phyloP scores from a whole-genome alignment of 2,329 filamentous ascomycete genomes.

The Trematosphaeria pertusa region DNA sequence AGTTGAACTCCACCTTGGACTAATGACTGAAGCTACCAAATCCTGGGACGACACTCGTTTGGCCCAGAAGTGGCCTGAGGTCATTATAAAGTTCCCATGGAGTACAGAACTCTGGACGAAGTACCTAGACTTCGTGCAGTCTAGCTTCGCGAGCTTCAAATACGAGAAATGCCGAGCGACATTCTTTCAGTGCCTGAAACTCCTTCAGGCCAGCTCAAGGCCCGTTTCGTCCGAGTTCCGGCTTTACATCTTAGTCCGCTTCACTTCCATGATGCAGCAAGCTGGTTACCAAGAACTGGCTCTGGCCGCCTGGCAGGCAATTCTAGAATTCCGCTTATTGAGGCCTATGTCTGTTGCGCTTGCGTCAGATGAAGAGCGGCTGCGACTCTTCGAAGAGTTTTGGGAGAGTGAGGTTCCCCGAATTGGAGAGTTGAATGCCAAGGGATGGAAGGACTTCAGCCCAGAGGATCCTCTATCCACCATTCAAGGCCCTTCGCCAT shows the following conservation, averaged over 20 bases:
- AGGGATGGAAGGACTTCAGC: constrained; percentile 71
- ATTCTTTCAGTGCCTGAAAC: constrained; percentile 64
- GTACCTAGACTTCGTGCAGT: constrained; percentile 75
- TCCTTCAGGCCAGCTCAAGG: constrained; percentile 29
- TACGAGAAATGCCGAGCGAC: constrained; percentile 70
- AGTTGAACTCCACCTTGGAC: constrained; percentile 68
- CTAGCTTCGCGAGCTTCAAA: constrained; percentile 69
- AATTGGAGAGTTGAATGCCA: constrained; percentile 74
- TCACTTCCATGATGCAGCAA: constrained; percentile 77
- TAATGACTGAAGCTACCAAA: constrained; percentile 76
- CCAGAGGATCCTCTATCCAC: constrained; percentile 20
- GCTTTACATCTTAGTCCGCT: constrained; percentile 75
- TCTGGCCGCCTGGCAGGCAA: constrained; percentile 80
- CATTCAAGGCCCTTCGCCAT: constrained; percentile 2
- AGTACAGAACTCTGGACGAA: constrained; percentile 74
- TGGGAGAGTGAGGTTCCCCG: constrained; percentile 87
- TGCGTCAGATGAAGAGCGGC: not conserved
- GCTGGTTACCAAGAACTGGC: constrained; percentile 80
- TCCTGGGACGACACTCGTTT: constrained; percentile 73
- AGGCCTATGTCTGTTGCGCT: constrained; percentile 59
- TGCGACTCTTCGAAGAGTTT: constrained; percentile 67
- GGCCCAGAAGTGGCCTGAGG: constrained; percentile 69
- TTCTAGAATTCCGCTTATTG: constrained; percentile 75
- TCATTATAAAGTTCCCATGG: constrained; percentile 62
- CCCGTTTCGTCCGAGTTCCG: constrained; percentile 18